Conservation (phyloP, 768 basidiomycete species). For the Tylopilus sp. region DNA sequence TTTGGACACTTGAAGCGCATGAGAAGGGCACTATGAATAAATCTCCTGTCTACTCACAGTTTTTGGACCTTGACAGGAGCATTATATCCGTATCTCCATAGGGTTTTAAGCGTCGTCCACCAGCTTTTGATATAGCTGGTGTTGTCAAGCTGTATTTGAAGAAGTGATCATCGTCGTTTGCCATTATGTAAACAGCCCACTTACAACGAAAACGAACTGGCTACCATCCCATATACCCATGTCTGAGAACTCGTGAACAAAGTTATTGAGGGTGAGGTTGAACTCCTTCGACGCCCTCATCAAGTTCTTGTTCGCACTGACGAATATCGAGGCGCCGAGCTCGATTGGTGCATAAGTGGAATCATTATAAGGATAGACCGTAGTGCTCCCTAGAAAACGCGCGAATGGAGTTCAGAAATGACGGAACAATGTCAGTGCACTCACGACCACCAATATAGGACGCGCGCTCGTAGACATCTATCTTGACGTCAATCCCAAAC, state of each 20-base stretch:
- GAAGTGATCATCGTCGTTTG: neutral
- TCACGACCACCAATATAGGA: constrained; percentile 81
- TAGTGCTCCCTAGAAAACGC: constrained; percentile 60
- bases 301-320: constrained; percentile 67
- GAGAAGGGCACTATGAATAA: neutral
- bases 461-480: constrained; percentile 82
- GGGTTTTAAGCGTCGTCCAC: constrained; percentile 70
- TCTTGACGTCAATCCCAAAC: constrained; percentile 62
- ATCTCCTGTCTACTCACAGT: constrained; percentile 40
- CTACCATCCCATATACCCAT: constrained; percentile 85
- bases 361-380: constrained; percentile 68
- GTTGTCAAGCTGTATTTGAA: constrained; percentile 38
- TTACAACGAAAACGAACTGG: constrained; percentile 61
- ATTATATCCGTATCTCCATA: constrained; percentile 74
- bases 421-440: constrained; percentile 35
- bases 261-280: constrained; percentile 53
- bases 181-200: constrained; percentile 21
- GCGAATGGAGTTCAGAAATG: constrained; percentile 2
- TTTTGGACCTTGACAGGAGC: constrained; percentile 55
- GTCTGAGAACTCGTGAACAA: constrained; percentile 46
- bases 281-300: constrained; percentile 79
- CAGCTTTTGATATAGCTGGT: constrained; percentile 40
- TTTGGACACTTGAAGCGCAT: constrained; percentile 44
- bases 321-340: constrained; percentile 87
- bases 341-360: constrained; percentile 62